Conservation (phyloP, 2,329 filamentous ascomycete genomes). For the Scopulariopsis brevicaulis region DNA sequence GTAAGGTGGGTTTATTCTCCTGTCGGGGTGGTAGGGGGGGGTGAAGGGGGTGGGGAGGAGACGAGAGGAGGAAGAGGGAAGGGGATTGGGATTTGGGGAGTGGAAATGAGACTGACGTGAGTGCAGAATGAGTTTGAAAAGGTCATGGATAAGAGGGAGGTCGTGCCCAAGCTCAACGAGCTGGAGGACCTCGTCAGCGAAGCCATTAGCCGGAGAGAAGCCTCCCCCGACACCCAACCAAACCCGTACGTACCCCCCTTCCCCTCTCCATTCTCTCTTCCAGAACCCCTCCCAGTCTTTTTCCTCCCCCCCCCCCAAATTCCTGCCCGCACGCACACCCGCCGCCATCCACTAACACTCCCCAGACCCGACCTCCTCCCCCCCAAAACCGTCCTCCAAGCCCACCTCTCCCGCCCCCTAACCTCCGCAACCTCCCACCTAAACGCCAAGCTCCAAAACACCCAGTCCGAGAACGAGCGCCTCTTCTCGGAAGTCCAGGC, state of each 20-base stretch:
- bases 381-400: constrained; percentile 36
- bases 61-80: constrained; percentile 6
- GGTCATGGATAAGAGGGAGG: constrained; percentile 37
- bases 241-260: constrained; percentile 28
- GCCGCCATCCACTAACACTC: not conserved
- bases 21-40: not conserved
- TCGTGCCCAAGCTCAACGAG: constrained; percentile 46
- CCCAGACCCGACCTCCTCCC: constrained; percentile 44
- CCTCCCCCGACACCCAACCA: constrained; percentile 18
- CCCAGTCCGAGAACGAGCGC: constrained; percentile 43
- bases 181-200: constrained; percentile 43
- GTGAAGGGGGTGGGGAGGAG: not conserved
- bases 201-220: constrained; percentile 27
- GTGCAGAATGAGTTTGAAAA: constrained; percentile 42
- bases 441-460: constrained; percentile 43
- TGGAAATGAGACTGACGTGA: constrained; percentile 5
- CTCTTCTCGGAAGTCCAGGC: constrained; percentile 36
- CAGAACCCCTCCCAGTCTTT: not conserved
- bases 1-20: constrained; percentile 23
- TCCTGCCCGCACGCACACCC: too few relatives aligned
- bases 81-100: not conserved
- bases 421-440: constrained; percentile 41
- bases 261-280: not conserved
- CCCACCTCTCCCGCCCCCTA: constrained; percentile 43
- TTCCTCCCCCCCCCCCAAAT: not conserved